Conservation (phyloP, 1,139 yeast species). For the Arxiozyma slooffiae region DNA sequence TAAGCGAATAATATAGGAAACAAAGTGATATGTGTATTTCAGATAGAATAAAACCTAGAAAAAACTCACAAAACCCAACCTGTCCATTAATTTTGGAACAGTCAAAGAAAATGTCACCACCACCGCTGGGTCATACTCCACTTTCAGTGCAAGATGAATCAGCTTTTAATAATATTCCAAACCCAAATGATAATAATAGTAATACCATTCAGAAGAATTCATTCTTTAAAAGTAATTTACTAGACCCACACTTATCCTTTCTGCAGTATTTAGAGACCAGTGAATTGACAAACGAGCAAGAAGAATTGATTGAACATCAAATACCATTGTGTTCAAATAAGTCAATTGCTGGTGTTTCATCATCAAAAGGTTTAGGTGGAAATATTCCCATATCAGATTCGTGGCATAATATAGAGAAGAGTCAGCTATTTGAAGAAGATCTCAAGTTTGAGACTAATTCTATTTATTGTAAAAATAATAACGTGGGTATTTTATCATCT, state of each 20-base stretch:
- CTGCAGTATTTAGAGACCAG: constrained; percentile 17
- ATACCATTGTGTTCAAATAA: neutral
- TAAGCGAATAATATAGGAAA: neutral
- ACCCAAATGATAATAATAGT: neutral
- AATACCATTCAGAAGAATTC: neutral
- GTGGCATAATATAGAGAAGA: constrained; percentile 23
- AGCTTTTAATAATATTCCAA: neutral
- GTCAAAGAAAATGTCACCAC: neutral
- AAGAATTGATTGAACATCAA: neutral
- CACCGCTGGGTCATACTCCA: neutral
- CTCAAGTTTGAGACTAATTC: constrained; percentile 10
- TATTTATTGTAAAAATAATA: neutral
- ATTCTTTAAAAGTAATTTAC: constrained; percentile 9
- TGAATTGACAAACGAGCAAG: neutral
- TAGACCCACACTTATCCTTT: constrained; percentile 28
- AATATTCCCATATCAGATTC: constrained; percentile 17
- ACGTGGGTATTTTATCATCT: constrained; percentile 23
- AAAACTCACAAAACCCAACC: neutral
- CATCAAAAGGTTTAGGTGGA: no score
- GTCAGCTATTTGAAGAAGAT: neutral
- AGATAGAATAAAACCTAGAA: neutral
- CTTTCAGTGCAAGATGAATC: neutral
- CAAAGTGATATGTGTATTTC: neutral
- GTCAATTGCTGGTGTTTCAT: neutral
- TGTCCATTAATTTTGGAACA: neutral